Conservation (phyloP, 345 rosid genomes). For the Syzygium jambos region DNA sequence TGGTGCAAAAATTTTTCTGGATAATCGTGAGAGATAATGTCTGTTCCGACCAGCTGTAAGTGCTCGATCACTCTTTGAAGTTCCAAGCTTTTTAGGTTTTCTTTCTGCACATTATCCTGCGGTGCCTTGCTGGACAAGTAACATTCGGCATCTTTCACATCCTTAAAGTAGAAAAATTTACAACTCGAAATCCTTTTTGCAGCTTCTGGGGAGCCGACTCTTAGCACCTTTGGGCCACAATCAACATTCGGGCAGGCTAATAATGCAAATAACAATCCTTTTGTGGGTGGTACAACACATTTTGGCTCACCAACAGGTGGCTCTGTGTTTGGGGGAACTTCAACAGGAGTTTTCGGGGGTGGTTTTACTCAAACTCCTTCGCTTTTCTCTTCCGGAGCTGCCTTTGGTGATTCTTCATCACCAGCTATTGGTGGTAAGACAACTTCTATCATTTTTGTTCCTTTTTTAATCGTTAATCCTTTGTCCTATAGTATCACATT, state of each 20-base stretch:
- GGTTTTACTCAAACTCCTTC: slow-evolving; percentile 22
- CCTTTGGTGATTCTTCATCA: slow-evolving; percentile 69
- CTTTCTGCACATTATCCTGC: background rate
- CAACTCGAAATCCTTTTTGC: slow-evolving; percentile 9
- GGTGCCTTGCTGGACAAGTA: background rate
- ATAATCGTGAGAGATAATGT: slow-evolving; percentile 29
- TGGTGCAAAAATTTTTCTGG: background rate
- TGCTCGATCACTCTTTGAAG: background rate
- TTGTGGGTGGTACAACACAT: no score
- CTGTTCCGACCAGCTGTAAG: slow-evolving; percentile 50
- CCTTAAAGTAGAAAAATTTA: background rate
- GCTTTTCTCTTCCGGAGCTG: slow-evolving; percentile 45
- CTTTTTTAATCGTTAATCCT: background rate
- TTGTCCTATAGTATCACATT: background rate
- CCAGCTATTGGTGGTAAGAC: slow-evolving; percentile 63
- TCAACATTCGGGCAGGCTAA: slow-evolving; percentile 51
- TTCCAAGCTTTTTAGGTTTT: background rate
- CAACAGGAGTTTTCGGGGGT: slow-evolving; percentile 62
- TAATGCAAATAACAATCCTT: no score
- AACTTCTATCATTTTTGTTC: background rate
- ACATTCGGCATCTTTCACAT: background rate
- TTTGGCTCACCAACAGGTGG: slow-evolving; percentile 72
- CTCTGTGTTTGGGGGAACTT: slow-evolving; percentile 75
- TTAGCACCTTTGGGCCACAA: slow-evolving; percentile 10
- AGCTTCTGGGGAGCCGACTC: slow-evolving; percentile 71